These are phyloP conservation scores for Sequoia sempervirens DNA, from an alignment of 75 land plant genomes.

Conservation along the genomic window DNA sequence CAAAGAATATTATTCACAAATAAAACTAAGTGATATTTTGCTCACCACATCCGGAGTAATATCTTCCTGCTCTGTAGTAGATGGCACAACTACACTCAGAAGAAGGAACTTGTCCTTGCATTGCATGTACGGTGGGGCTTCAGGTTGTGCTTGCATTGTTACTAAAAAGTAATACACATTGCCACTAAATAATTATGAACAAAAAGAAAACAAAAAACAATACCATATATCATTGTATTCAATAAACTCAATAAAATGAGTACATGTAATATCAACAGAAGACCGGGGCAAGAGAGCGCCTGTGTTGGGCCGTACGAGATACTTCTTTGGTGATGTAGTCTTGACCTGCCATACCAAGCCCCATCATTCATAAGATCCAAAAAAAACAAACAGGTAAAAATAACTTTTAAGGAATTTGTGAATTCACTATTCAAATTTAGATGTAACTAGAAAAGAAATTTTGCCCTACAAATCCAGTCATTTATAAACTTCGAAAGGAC, in stretches of 20 bases:
- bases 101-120: conserved; percentile 96
- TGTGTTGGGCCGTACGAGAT: conserved; percentile 88
- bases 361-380: not conserved
- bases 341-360: conserved; percentile 52
- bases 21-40: not conserved
- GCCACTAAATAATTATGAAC: not conserved
- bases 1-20: not conserved
- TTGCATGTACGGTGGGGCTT: conserved; percentile 83
- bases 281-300: conserved; percentile 73
- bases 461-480: not conserved
- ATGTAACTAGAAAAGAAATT: not conserved
- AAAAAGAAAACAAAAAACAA: not conserved
- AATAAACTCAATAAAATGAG: not conserved
- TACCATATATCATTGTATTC: not conserved
- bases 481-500: not conserved
- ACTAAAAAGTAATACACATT: conserved; percentile 27
- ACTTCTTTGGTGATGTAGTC: conserved; percentile 93
- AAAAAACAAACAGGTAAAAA: not conserved
- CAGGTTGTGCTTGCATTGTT: conserved; percentile 86
- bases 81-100: conserved; percentile 64
- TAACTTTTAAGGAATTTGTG: not conserved
- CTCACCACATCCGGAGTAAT: conserved; percentile 53
- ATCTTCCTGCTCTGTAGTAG: conserved; percentile 40
- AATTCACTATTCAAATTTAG: not conserved
- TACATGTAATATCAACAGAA: conserved; percentile 70